Base-by-base conservation (phyloP, 2,329 filamentous ascomycete genomes). In the Fusarium piperis region DNA sequence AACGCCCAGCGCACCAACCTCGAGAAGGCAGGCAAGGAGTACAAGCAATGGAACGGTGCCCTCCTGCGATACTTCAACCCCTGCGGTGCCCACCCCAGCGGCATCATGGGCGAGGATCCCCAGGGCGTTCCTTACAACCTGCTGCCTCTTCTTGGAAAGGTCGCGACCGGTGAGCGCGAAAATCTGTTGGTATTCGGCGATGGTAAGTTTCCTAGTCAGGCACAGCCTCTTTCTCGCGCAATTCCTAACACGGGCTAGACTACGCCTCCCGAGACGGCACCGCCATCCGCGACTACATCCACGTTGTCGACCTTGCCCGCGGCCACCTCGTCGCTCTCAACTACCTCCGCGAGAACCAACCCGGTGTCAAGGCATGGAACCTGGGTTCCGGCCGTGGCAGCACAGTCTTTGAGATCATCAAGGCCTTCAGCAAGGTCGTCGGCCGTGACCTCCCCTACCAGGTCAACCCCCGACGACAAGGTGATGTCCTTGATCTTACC, bases 31-130 rank as follows among this genome's bases (percentile, higher is more conserved):
- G 93, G 93, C 71, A 92, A 95, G 83, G 87, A 90, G 32, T 90
- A 85, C 62, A 90, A 94, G 78, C 91, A 94, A 78, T 98, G 94
- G 94, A 98, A 98, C 82, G 96, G 90, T 64, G 96, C 95, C 44
- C 86, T 98, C 73, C 88, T 99, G 77, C 91, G 96, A 77, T 99
- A 99, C 86, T 99, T 99, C 87, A 99, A 99, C 88, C 96, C 96
- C 32, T 94, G 93, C 64, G 96, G 96, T 78, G 92, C 94, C 63
- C 96, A 99, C 83, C 96, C 97, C 53, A 95, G 90, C 78, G 97
- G 96, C 64, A 91, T 99, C 82, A 97, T 99, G 94, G 96, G 96
- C 76, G 96, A 99, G 85, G 96, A 99, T 83, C 96, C 96, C 51
- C 92, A 97, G 81, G 96, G 96, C 66, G 90, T 98, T 23, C 96